Percentiles rank a stretch among this genome's conserved stretches.
phyloP scores from a whole-genome alignment of 805 yeast genomes.

The Wilhelminamyces savonicus region DNA sequence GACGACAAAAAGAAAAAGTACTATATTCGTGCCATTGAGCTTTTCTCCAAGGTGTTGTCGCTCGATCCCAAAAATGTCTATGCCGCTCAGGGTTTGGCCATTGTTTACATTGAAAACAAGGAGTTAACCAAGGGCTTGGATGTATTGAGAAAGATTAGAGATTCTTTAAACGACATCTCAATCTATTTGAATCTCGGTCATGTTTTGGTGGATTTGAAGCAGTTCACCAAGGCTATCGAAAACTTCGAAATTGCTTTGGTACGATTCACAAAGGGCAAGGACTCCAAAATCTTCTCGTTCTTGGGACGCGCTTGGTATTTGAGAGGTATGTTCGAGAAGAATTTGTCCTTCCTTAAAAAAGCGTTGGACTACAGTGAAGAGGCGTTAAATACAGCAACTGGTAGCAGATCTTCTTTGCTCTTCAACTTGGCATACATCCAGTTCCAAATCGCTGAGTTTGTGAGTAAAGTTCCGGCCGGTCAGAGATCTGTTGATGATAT shows the following conservation, averaged over 20 bases:
- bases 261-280: slow-evolving; percentile 57
- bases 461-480: slow-evolving; percentile 52
- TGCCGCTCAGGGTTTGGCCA: slow-evolving; percentile 98
- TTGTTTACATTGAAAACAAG: slow-evolving; percentile 81
- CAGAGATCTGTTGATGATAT: slow-evolving; percentile 62
- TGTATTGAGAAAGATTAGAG: slow-evolving; percentile 82
- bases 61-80: slow-evolving; percentile 81
- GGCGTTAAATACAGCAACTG: slow-evolving; percentile 39
- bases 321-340: slow-evolving; percentile 67
- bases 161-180: slow-evolving; percentile 78
- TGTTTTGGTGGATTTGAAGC: slow-evolving; percentile 74
- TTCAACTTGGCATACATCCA: slow-evolving; percentile 82
- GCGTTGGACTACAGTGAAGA: slow-evolving; percentile 58
- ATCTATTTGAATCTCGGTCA: slow-evolving; percentile 85
- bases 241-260: slow-evolving; percentile 75
- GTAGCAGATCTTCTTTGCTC: slow-evolving; percentile 32
- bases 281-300: slow-evolving; percentile 60
- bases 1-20: slow-evolving; percentile 52
- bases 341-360: slow-evolving; percentile 49
- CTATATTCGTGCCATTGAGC: slow-evolving; percentile 84
- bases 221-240: slow-evolving; percentile 82
- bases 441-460: slow-evolving; percentile 79
- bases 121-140: slow-evolving; percentile 73
- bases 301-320: slow-evolving; percentile 86
- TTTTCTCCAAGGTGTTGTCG: slow-evolving; percentile 81